A percentile compares a stretch with the other conserved stretches of the same genome.
These are phyloP conservation scores for Pythium pyrilobum DNA, from an alignment of 352 stramenopile species.

Conservation along the genomic window DNA sequence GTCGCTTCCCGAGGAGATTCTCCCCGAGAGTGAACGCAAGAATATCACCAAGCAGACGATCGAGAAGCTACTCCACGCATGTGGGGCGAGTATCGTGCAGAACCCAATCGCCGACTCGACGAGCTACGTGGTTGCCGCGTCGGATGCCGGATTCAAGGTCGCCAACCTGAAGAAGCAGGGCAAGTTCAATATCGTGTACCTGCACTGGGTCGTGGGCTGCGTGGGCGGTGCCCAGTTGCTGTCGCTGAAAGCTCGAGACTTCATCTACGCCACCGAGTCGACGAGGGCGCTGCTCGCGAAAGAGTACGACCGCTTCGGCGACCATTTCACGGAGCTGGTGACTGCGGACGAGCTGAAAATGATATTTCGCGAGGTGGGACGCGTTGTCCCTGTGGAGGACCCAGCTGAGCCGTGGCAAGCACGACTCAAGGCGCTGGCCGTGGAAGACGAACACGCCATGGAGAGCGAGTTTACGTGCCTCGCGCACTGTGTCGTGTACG, in stretches of 20 bases:
- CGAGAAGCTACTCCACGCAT: conserved; percentile 72
- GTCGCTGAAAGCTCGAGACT: conserved; percentile 47
- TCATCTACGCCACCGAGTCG: conserved; percentile 63
- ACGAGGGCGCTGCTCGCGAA: conserved; percentile 50
- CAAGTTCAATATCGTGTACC: conserved; percentile 62
- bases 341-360: conserved; percentile 38
- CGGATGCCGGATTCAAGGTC: conserved; percentile 68
- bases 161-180: conserved; percentile 78
- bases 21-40: conserved; percentile 17
- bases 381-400: background rate
- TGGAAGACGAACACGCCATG: conserved; percentile 68
- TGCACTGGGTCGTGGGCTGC: conserved; percentile 57
- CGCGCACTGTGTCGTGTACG: conserved; percentile 67
- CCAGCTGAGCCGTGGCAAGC: conserved; percentile 40
- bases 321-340: conserved; percentile 66
- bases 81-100: conserved; percentile 62
- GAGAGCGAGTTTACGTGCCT: conserved; percentile 64
- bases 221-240: conserved; percentile 29
- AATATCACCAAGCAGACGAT: conserved; percentile 57
- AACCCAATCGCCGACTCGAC: conserved; percentile 69
- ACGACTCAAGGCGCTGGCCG: conserved; percentile 28
- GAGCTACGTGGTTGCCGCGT: conserved; percentile 57
- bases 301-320: conserved; percentile 66
- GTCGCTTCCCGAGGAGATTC: conserved; percentile 29
- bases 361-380: conserved; percentile 41